Evolutionary conservation across 2,329 filamentous ascomycete genomes (phyloP).

Genomic region (Periconia macrospinosa): DNA sequence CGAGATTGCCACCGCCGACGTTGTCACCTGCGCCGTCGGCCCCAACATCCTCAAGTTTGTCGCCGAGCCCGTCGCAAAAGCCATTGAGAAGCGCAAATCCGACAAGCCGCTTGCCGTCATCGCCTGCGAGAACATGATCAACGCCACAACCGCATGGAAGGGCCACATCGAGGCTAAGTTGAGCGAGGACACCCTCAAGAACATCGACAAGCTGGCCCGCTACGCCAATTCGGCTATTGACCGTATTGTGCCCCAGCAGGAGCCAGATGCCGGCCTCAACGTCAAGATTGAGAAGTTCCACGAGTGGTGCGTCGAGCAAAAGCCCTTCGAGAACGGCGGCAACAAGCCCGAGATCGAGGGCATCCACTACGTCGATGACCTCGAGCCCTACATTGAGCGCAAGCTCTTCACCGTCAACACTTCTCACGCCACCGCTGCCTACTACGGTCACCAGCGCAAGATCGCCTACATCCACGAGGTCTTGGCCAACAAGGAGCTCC

Average conservation of each 20-base stretch:
- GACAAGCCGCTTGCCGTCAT: conserved; percentile 74
- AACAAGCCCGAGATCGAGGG: conserved; percentile 77
- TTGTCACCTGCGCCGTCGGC: conserved; percentile 96
- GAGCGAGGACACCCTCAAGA: conserved; percentile 64
- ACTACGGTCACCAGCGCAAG: conserved; percentile 86
- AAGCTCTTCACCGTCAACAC: conserved; percentile 99
- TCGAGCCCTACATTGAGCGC: conserved; percentile 95
- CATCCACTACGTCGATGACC: conserved; percentile 89
- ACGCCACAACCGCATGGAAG: conserved; percentile 85
- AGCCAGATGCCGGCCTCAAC: conserved; percentile 75
- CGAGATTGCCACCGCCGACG: conserved; percentile 82
- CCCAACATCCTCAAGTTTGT: conserved; percentile 97
- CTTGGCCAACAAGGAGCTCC: conserved; percentile 77
- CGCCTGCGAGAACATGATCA: conserved; percentile 97
- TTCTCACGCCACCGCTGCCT: conserved; percentile 91
- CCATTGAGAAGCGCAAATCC: conserved; percentile 73
- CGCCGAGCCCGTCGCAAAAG: conserved; percentile 92
- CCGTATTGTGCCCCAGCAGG: conserved; percentile 93
- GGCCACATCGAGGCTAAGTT: conserved; percentile 79
- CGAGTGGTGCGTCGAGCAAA: conserved; percentile 95
- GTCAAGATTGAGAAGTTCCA: conserved; percentile 98
- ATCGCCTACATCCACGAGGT: conserved; percentile 90
- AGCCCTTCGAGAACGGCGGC: conserved; percentile 72
- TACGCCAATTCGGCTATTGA: conserved; percentile 99
- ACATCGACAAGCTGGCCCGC: conserved; percentile 73